Evolutionary conservation across 495 filamentous ascomycete species (phyloP).

Genomic region (Neurospora sp.): DNA sequence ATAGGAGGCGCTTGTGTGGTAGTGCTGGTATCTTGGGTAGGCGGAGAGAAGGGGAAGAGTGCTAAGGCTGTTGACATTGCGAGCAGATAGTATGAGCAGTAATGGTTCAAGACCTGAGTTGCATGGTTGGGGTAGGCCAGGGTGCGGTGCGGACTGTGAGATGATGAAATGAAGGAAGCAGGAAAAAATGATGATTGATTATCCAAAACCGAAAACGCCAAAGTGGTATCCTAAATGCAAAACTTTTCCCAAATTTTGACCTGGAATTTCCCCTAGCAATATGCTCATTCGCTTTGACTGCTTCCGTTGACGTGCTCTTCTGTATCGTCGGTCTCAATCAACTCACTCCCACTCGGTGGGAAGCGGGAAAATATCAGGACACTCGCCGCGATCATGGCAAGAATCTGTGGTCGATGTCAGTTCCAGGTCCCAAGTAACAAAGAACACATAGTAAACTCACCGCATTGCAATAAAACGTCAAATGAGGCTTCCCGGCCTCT

Average conservation of each 20-base stretch:
- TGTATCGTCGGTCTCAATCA: slow-evolving; percentile 25
- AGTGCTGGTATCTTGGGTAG: not conserved
- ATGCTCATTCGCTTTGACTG: not conserved
- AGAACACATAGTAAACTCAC: slow-evolving; percentile 21
- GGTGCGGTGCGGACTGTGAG: not conserved
- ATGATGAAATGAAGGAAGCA: not conserved
- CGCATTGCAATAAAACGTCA: slow-evolving; percentile 46
- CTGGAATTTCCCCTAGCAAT: not conserved
- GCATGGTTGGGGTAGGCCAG: not conserved
- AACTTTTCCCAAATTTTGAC: not conserved
- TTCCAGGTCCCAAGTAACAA: not conserved
- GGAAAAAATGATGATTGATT: not conserved
- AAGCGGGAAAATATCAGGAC: slow-evolving; percentile 39
- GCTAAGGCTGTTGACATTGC: not conserved
- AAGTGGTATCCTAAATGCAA: not conserved
- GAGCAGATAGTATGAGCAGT: too few relatives aligned
- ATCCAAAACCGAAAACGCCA: not conserved
- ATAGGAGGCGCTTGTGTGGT: not conserved
- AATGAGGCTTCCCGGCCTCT: slow-evolving; percentile 32
- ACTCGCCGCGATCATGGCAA: slow-evolving; percentile 36
- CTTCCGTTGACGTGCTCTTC: not conserved
- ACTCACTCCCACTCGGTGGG: slow-evolving; percentile 32
- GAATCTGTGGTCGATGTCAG: slow-evolving; percentile 15
- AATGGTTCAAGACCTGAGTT: too few relatives aligned
- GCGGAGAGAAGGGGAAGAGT: not conserved